Evolutionary conservation across 2,329 filamentous ascomycete species (phyloP).

Genomic region (Diplocarpon rosae): DNA sequence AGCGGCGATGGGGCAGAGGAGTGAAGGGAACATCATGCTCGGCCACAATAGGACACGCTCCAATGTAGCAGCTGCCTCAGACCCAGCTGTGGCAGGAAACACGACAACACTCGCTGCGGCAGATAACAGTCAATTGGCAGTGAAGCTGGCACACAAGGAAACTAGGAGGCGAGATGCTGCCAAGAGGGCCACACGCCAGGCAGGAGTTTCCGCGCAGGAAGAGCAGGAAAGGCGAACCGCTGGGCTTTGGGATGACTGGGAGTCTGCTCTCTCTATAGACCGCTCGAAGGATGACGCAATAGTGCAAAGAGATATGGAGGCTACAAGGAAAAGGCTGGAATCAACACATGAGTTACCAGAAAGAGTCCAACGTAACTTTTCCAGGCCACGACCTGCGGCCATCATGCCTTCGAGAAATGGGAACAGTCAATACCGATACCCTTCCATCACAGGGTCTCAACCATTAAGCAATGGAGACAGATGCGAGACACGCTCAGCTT

Average conservation of each 20-base stretch:
- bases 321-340: slow-evolving; percentile 34
- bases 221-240: slow-evolving; percentile 43
- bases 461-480: slow-evolving; percentile 33
- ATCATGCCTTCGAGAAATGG: slow-evolving; percentile 14
- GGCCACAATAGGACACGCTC: slow-evolving; percentile 8
- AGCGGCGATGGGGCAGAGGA: slow-evolving; percentile 35
- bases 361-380: slow-evolving; percentile 20
- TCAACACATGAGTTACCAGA: slow-evolving; percentile 21
- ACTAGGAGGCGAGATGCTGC: slow-evolving; percentile 54
- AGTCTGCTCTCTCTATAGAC: slow-evolving; percentile 31
- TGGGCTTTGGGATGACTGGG: slow-evolving; percentile 43
- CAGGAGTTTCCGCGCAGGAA: slow-evolving; percentile 45
- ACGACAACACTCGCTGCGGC: slow-evolving; percentile 55
- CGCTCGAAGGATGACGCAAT: slow-evolving; percentile 30
- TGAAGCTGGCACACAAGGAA: slow-evolving; percentile 65
- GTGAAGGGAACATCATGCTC: slow-evolving; percentile 14
- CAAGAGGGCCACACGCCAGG: slow-evolving; percentile 44
- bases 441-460: slow-evolving; percentile 41
- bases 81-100: slow-evolving; percentile 49
- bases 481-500: slow-evolving; percentile 2
- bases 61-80: slow-evolving; percentile 34
- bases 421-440: slow-evolving; percentile 40
- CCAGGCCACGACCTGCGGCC: slow-evolving; percentile 17
- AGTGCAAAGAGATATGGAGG: slow-evolving; percentile 40
- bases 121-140: slow-evolving; percentile 64